Conservation (phyloP, 805 yeast species). For the Candida sanyiensis region DNA sequence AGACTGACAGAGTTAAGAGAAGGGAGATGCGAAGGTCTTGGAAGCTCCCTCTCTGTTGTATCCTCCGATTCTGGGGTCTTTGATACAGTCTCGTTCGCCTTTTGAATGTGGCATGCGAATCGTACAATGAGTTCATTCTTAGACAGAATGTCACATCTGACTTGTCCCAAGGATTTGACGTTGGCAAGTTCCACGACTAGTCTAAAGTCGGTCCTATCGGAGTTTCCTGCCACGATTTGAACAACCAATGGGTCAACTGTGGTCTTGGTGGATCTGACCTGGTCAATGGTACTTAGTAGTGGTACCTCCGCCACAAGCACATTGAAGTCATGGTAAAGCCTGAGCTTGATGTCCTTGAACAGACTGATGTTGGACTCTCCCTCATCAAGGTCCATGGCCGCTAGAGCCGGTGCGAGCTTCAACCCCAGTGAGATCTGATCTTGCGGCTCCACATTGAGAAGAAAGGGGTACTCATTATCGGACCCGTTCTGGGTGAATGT, state of each 20-base stretch:
- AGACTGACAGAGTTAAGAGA: conserved; percentile 1
- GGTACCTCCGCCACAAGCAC: background rate
- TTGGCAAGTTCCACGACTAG: conserved; percentile 1
- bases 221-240: background rate
- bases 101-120: conserved; percentile 4
- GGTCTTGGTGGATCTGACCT: background rate
- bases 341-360: background rate
- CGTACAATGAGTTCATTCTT: conserved; percentile 6
- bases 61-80: too few species aligned
- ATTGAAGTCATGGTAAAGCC: background rate
- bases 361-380: background rate
- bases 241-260: background rate
- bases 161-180: background rate
- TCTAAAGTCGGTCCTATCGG: background rate
- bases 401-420: background rate
- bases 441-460: conserved; percentile 4
- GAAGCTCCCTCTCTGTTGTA: too few species aligned
- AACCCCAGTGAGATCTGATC: conserved; percentile 2
- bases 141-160: background rate
- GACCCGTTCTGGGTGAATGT: conserved; percentile 12
- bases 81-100: too few species aligned
- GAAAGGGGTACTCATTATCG: conserved; percentile 9
- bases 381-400: background rate
- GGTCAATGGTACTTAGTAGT: background rate
- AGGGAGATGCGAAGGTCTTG: too few species aligned